Base-by-base conservation (phyloP, 768 basidiomycete genomes). In the Tubosaeta sp. region DNA sequence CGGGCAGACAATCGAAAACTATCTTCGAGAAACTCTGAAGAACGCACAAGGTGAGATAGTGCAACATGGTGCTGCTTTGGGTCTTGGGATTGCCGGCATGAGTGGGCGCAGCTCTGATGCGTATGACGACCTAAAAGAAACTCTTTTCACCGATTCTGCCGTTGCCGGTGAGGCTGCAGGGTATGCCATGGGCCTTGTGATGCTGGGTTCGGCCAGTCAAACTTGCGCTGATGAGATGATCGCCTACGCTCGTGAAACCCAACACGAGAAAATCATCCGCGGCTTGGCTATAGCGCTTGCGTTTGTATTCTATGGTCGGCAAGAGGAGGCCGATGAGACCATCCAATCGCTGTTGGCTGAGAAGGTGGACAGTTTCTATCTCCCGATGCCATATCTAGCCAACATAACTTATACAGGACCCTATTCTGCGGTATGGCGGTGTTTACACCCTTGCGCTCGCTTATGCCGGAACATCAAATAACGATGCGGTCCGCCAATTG, bases 241-340 rank as follows among this genome's bases (percentile, higher is more conserved):
- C 50, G 81, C 86, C 46, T 99, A 99, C 63, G 94, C 96, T 25
- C 82, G 88, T 49, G 96, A 99, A 66, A 99, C 96, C 2, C 93
- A 96, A 63, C 96, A 98, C 65, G 96, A 99, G 75, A 99, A 98
- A 75, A 98, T 98, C 63, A 98, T 98, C 49, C 86, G 96, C 40
- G 94, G 94, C 57, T 78, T 99, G 48, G 90, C 94, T 7, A 79
- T 99, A 59, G 95, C 95, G 19, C 76, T 94, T 39, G 91, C 92
- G 2, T 91, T 98, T 68, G 80, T 98, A 52, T 91, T 82, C 70
- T 98, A 95, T 55, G 93, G 90, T 35, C 81, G 86, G 44, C 91
- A 94, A 69, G 96, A 97, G 65, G 83, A 92, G 60, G 95, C 96
- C 8, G 87, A 97, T 56, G 73, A 75, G n/a, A 86, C 87, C 1